Conservation (phyloP, 805 yeast genomes). For the Brettanomyces nanus region DNA sequence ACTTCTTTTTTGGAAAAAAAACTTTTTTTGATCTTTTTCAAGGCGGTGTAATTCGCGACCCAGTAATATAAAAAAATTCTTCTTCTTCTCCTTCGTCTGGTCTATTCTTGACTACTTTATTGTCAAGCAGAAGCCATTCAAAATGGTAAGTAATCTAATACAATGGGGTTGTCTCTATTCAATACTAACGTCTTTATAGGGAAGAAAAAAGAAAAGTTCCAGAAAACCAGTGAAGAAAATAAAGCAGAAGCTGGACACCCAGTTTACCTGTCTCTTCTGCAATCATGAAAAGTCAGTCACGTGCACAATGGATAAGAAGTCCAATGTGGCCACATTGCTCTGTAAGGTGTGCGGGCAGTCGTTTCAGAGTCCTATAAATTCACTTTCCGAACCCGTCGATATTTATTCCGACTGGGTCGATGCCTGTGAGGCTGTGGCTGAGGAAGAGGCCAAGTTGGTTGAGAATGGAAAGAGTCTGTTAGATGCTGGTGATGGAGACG, state of each 20-base stretch:
- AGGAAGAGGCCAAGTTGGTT: slow-evolving; percentile 33
- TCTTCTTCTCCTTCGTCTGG: too few species aligned
- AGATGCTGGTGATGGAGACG: slow-evolving; percentile 15
- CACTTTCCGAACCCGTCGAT: slow-evolving; percentile 84
- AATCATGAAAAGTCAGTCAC: slow-evolving; percentile 90
- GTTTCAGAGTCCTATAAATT: slow-evolving; percentile 82
- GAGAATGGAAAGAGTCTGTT: slow-evolving; percentile 22
- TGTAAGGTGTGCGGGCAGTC: slow-evolving; percentile 94
- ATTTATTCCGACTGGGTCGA: slow-evolving; percentile 97
- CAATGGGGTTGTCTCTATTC: too few species aligned
- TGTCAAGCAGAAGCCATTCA: too few species aligned
- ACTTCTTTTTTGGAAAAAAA: too few species aligned
- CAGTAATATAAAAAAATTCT: too few species aligned
- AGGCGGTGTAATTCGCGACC: too few species aligned
- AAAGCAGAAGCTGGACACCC: slow-evolving; percentile 71
- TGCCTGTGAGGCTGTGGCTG: slow-evolving; percentile 86
- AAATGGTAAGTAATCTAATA: too few species aligned
- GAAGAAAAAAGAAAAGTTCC: slow-evolving; percentile 68
- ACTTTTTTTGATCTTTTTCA: too few species aligned
- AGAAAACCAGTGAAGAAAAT: slow-evolving; percentile 74
- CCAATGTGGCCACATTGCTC: slow-evolving; percentile 71
- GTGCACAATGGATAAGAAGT: slow-evolving; percentile 80
- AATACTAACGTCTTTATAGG: slow-evolving; percentile 13
- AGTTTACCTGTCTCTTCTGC: slow-evolving; percentile 88
- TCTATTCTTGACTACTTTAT: too few species aligned